Conservation (phyloP, 371 early-diverging fungal species). For the Apophysomyces trapeziformis region DNA sequence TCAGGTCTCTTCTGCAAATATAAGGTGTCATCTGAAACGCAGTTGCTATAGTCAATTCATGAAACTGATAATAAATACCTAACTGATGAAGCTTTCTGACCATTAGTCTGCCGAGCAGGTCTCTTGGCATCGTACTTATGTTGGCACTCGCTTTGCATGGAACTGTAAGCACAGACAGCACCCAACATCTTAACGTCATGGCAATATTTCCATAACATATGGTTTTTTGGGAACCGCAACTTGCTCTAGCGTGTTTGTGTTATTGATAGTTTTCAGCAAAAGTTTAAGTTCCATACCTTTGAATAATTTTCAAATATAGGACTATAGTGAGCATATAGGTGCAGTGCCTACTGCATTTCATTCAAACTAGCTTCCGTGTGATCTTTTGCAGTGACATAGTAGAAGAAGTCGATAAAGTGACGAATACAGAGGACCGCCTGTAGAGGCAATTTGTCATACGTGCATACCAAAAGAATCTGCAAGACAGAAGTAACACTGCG, state of each 20-base stretch:
- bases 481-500: background rate
- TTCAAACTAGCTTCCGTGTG: background rate
- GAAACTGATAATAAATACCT: background rate
- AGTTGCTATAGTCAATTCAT: background rate
- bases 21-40: background rate
- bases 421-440: constrained; percentile 8
- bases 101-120: constrained; percentile 4
- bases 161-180: constrained; percentile 1
- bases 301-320: constrained; percentile 3
- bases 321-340: background rate
- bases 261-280: background rate
- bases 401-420: constrained; percentile 14
- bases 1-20: background rate
- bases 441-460: background rate
- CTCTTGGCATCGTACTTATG: constrained; percentile 12
- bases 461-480: background rate
- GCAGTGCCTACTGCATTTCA: constrained; percentile 3
- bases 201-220: constrained; percentile 10
- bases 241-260: background rate
- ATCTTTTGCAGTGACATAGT: constrained; percentile 7
- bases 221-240: constrained; percentile 13
- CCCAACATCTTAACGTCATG: constrained; percentile 1
- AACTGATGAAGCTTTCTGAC: constrained; percentile 1
- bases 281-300: background rate
- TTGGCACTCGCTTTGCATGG: constrained; percentile 5